phyloP scores from a whole-genome alignment of 108 stramenopile genomes.

The Nitzschia sp. region DNA sequence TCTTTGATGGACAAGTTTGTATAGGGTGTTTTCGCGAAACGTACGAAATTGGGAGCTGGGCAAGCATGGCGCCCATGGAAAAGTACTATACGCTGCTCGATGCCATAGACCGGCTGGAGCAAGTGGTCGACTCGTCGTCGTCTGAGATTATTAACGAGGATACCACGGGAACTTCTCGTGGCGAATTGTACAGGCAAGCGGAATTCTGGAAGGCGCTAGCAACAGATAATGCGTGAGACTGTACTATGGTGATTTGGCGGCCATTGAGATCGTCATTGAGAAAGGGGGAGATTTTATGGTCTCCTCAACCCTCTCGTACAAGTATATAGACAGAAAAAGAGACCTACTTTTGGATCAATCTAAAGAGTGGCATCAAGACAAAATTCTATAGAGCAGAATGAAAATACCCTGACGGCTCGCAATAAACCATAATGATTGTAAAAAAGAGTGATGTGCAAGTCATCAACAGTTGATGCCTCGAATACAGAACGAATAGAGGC shows the following conservation, averaged over 20 bases:
- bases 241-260: neutral
- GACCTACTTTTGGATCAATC: no score
- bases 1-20: slow-evolving; percentile 67
- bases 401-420: no score
- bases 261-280: neutral
- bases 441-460: no score
- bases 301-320: no score
- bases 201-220: slow-evolving; percentile 13
- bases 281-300: neutral
- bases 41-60: slow-evolving; percentile 65
- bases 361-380: no score
- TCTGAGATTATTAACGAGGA: neutral
- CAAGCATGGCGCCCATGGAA: slow-evolving; percentile 50
- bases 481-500: no score
- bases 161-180: neutral
- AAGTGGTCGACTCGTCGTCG: neutral
- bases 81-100: slow-evolving; percentile 53
- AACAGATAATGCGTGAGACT: no score
- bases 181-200: slow-evolving; percentile 8
- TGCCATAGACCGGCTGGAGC: slow-evolving; percentile 49
- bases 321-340: no score
- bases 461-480: no score
- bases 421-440: no score
- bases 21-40: slow-evolving; percentile 77
- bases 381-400: no score